Percentiles rank a stretch among this genome's conserved stretches.
Conservation (phyloP, 2,329 filamentous ascomycete genomes). For the Curvularia lunata region DNA sequence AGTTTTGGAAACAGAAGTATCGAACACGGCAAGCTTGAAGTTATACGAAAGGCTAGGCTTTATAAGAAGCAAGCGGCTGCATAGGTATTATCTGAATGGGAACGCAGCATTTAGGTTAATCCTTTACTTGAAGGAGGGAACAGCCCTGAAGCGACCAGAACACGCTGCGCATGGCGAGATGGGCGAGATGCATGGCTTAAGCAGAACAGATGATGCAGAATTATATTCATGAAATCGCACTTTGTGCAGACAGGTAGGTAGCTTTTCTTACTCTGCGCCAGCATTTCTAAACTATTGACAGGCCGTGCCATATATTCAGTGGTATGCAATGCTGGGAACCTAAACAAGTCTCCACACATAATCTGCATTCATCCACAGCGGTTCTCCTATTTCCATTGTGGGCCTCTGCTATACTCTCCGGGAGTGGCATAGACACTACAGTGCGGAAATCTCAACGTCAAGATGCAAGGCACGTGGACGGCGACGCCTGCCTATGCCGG, state of each 20-base stretch:
- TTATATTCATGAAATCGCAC: conserved; percentile 10
- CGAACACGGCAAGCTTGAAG: conserved; percentile 86
- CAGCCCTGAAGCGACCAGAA: conserved; percentile 40
- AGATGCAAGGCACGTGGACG: conserved; percentile 24
- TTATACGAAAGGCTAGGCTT: conserved; percentile 94
- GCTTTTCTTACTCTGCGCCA: neutral
- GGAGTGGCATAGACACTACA: conserved; percentile 24
- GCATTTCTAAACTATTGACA: neutral
- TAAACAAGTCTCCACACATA: neutral
- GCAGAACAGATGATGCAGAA: conserved; percentile 14
- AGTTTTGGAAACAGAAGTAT: conserved; percentile 94
- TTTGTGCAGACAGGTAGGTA: neutral
- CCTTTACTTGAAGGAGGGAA: conserved; percentile 70
- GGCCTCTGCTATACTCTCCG: neutral
- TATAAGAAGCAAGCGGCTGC: conserved; percentile 86
- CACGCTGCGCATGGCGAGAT: conserved; percentile 9
- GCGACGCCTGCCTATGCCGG: neutral
- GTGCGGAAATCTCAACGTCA: conserved; percentile 15
- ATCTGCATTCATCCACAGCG: conserved; percentile 12
- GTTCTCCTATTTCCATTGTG: conserved; percentile 10
- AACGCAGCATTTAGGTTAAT: conserved; percentile 92
- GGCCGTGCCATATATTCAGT: neutral
- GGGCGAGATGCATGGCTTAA: conserved; percentile 8
- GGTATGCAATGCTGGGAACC: neutral
- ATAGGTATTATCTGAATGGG: conserved; percentile 95